phyloP scores from a whole-genome alignment of 768 basidiomycete genomes.

The Lactarius indigo region DNA sequence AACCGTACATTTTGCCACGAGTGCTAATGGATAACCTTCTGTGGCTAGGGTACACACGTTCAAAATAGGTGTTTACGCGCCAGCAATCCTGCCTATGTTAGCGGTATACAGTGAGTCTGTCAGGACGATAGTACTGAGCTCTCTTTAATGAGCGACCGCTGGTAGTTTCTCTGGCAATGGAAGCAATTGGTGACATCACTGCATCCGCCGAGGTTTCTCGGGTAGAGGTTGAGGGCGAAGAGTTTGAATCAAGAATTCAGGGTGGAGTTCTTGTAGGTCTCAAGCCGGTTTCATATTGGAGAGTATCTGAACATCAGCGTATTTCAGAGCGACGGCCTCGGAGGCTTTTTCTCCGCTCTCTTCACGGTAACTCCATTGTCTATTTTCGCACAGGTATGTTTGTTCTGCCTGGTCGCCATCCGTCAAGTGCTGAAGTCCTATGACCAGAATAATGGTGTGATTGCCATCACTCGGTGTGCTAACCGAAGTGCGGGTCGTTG shows the following conservation, averaged over 20 bases:
- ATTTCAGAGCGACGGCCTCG: conserved; percentile 66
- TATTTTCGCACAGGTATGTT: conserved; percentile 60
- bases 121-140: conserved; percentile 20
- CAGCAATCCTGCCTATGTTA: conserved; percentile 60
- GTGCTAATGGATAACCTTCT: neutral
- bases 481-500: conserved; percentile 74
- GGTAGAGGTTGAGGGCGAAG: conserved; percentile 64
- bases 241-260: conserved; percentile 81
- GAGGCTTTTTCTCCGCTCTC: conserved; percentile 73
- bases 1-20: neutral
- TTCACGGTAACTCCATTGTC: conserved; percentile 81
- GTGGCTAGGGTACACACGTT: conserved; percentile 63
- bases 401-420: neutral
- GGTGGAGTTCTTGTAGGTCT: conserved; percentile 65
- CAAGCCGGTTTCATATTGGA: neutral
- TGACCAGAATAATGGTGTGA: conserved; percentile 73
- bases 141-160: neutral
- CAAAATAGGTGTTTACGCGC: conserved; percentile 71
- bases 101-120: conserved; percentile 48
- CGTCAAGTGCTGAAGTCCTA: neutral
- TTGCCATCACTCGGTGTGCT: conserved; percentile 81
- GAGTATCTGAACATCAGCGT: too few species aligned
- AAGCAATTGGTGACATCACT: conserved; percentile 82
- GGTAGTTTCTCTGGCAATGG: conserved; percentile 72
- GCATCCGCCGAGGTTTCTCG: conserved; percentile 80